Percentiles rank a stretch among this genome's conserved stretches.
Conservation (phyloP, 2,329 filamentous ascomycete species). For the Sporothrix curviconia region DNA sequence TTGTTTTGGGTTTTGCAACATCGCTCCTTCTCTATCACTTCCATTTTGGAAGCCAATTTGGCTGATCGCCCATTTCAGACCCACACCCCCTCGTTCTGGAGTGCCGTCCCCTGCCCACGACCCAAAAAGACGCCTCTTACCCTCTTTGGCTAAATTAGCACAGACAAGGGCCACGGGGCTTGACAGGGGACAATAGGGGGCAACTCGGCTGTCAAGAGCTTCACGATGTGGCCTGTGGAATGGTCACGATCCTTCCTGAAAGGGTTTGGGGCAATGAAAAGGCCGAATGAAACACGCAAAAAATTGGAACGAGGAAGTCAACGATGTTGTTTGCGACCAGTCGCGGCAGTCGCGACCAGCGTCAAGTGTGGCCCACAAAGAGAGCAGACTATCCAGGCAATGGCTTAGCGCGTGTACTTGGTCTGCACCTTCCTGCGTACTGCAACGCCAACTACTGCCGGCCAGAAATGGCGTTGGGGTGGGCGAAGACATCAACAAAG, state of each 20-base stretch:
- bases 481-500: not conserved
- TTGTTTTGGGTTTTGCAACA: not conserved
- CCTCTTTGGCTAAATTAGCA: slow-evolving; percentile 11
- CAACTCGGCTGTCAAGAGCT: not conserved
- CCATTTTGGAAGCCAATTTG: slow-evolving; percentile 13
- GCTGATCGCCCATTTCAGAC: slow-evolving; percentile 12
- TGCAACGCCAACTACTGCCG: slow-evolving; percentile 4
- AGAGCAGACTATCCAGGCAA: too few relatives aligned
- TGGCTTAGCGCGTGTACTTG: slow-evolving; percentile 5
- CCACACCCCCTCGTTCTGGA: slow-evolving; percentile 11
- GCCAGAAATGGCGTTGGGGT: slow-evolving; percentile 6
- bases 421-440: slow-evolving; percentile 6
- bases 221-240: too few relatives aligned
- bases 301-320: too few relatives aligned
- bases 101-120: slow-evolving; percentile 12
- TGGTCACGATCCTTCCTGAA: too few relatives aligned
- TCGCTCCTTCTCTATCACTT: slow-evolving; percentile 3
- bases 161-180: not conserved
- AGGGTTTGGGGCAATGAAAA: too few relatives aligned
- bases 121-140: too few relatives aligned
- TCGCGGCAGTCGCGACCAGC: too few relatives aligned
- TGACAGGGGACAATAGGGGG: slow-evolving; percentile 9
- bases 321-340: too few relatives aligned
- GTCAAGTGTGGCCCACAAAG: too few relatives aligned
- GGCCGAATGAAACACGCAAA: too few relatives aligned